phyloP scores from a whole-genome alignment of 805 yeast genomes.

The Candida piceae region DNA sequence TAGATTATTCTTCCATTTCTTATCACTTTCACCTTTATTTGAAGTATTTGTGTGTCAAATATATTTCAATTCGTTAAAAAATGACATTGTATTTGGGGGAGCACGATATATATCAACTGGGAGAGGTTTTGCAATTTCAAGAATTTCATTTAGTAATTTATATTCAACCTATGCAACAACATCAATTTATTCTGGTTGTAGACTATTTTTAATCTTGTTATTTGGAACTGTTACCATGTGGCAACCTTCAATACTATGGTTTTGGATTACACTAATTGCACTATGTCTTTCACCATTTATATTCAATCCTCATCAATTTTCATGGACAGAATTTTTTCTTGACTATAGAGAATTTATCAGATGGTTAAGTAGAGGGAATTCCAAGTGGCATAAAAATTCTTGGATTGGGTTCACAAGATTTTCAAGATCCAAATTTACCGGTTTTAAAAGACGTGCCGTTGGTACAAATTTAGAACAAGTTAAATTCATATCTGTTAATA shows the following conservation, averaged over 20 bases:
- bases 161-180: slow-evolving; percentile 78
- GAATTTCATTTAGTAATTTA: slow-evolving; percentile 70
- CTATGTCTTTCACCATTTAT: slow-evolving; percentile 88
- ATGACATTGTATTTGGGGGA: slow-evolving; percentile 83
- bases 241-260: slow-evolving; percentile 94
- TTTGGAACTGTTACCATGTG: slow-evolving; percentile 75
- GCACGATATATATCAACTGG: slow-evolving; percentile 87
- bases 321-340: slow-evolving; percentile 92
- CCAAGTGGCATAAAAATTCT: slow-evolving; percentile 82
- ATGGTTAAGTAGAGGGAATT: slow-evolving; percentile 89
- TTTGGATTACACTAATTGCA: slow-evolving; percentile 90
- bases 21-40: slow-evolving; percentile 83
- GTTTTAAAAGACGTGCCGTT: slow-evolving; percentile 66
- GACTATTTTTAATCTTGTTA: slow-evolving; percentile 65
- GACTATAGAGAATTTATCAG: slow-evolving; percentile 92
- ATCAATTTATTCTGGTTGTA: slow-evolving; percentile 79
- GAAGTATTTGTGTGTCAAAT: slow-evolving; percentile 95
- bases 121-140: slow-evolving; percentile 79
- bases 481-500: slow-evolving; percentile 31
- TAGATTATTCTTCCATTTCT: slow-evolving; percentile 69
- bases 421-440: slow-evolving; percentile 80
- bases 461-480: slow-evolving; percentile 32
- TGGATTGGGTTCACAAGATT: slow-evolving; percentile 83
- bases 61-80: slow-evolving; percentile 71
- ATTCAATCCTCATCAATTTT: slow-evolving; percentile 96